Percentiles rank a stretch among this genome's conserved stretches.
Evolutionary conservation across 805 yeast species (phyloP).

Genomic region (Zygosaccharomyces gambellarensis): DNA sequence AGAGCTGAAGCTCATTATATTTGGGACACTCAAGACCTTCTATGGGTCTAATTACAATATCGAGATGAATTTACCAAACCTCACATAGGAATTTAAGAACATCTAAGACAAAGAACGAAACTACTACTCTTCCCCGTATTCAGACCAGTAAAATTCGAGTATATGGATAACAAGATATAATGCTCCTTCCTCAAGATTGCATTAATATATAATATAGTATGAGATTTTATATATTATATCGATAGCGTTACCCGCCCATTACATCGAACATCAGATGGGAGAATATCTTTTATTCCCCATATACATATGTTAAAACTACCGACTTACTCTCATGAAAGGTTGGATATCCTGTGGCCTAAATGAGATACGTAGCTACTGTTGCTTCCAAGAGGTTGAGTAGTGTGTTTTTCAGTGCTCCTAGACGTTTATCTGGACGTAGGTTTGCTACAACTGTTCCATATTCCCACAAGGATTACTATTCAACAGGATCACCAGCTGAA

Average conservation of each 20-base stretch:
- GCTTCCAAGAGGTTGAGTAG: neutral
- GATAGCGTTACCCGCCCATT: neutral
- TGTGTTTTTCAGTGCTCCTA: conserved; percentile 1
- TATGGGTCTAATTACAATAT: too few relatives aligned
- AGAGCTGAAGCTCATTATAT: too few relatives aligned
- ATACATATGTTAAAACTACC: neutral
- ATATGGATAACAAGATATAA: too few relatives aligned
- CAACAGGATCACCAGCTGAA: conserved; percentile 26
- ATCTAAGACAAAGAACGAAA: too few relatives aligned
- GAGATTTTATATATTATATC: neutral
- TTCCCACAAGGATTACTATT: conserved; percentile 9
- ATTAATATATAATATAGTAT: too few relatives aligned
- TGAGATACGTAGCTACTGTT: neutral
- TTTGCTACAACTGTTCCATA: conserved; percentile 6
- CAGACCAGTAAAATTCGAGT: too few relatives aligned
- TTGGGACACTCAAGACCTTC: too few relatives aligned
- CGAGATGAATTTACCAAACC: too few relatives aligned
- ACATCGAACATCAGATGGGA: neutral
- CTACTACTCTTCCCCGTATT: too few relatives aligned
- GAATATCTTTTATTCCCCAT: neutral
- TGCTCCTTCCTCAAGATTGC: too few relatives aligned
- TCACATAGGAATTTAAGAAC: too few relatives aligned
- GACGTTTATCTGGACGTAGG: neutral
- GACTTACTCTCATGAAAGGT: neutral
- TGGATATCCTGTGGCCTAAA: neutral